Conservation (phyloP, 148 eudicot species). For the Nepenthes gracilis region DNA sequence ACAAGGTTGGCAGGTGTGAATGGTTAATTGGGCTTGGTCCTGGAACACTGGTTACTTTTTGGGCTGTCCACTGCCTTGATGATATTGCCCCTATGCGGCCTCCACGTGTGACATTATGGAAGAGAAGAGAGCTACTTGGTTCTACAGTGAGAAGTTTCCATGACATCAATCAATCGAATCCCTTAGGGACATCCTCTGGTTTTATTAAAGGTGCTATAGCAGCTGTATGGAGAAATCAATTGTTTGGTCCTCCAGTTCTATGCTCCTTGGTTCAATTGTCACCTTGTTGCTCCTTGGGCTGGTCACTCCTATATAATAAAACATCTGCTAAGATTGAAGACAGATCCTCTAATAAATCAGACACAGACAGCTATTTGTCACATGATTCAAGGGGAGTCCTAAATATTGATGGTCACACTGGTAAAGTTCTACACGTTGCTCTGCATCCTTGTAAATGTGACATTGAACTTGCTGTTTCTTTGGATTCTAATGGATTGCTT, state of each 20-base stretch:
- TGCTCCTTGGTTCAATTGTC: constrained; percentile 59
- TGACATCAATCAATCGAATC: constrained; percentile 4
- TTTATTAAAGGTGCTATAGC: constrained; percentile 53
- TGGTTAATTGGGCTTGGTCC: constrained; percentile 91
- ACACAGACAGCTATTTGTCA: constrained; percentile 23
- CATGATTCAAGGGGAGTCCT: constrained; percentile 34
- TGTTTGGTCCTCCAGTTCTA: constrained; percentile 55
- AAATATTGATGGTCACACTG: constrained; percentile 60
- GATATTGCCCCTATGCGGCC: constrained; percentile 69
- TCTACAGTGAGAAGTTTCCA: constrained; percentile 13
- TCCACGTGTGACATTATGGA: constrained; percentile 82
- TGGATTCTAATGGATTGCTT: constrained; percentile 65
- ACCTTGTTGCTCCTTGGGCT: constrained; percentile 43
- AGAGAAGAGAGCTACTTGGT: constrained; percentile 35
- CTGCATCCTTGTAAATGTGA: constrained; percentile 49
- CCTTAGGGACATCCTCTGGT: constrained; percentile 9
- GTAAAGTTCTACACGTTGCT: constrained; percentile 62
- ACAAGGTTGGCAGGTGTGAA: constrained; percentile 68
- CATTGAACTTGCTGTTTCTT: constrained; percentile 61
- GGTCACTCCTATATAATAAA: constrained; percentile 36
- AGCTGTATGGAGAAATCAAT: constrained; percentile 44
- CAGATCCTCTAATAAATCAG: constrained; percentile 15
- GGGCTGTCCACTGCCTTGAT: constrained; percentile 96
- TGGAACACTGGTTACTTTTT: constrained; percentile 39
- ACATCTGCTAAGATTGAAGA: constrained; percentile 19